Evolutionary conservation across 495 filamentous ascomycete species (phyloP), one percentile per base, ranked within the genome.

Genomic region (Hypoxylon perforatum): DNA sequence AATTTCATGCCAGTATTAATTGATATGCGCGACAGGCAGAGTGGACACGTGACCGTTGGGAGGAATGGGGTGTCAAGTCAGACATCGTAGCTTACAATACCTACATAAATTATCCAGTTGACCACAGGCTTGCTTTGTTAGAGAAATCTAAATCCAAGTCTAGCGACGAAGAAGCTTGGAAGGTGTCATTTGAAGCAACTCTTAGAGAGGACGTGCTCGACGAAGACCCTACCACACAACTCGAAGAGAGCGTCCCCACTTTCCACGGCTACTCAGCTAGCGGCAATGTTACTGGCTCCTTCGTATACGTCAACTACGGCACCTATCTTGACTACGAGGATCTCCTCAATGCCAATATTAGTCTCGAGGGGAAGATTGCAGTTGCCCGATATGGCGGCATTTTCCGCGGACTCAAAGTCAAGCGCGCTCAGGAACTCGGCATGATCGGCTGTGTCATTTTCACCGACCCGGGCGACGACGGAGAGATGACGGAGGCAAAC

Each of bases 211-310:
- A 96, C 76, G 84, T 92, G 3, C 80, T 98, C n/a, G 83, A 91
- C 0, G 88, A 97, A 56, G 96, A 98, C 73, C 81, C 84, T 4
- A 97, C 94, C 0, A 92, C 85, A 19, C 81, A 87, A 22, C 75
- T 93, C 22, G 75, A 84, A 12, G 84, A 95, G 61, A 85, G 93
- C 25, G 86, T 99, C 42, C 94, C 96, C 3, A 95, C 91, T 2
- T 99, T 99, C 78, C 93, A 99, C 76, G 95, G 95, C 22, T 98
- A 97, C 74, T 96, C 92, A 7, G 93, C 92, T 4, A 91, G 81
- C 52, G 95, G 95, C 4, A 97, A 97, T 71, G 94, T 94, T 53
- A 95, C 93, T 0, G 94, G 89, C 12, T 75, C 82, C 17, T 79
- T 84, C 39, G 91, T 97, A 22, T 96, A 90, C 75, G 92, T 89